A percentile compares a stretch with the other conserved stretches of the same genome.
Conservation (phyloP, 768 basidiomycete genomes). For the Hygrocybe coccinea region DNA sequence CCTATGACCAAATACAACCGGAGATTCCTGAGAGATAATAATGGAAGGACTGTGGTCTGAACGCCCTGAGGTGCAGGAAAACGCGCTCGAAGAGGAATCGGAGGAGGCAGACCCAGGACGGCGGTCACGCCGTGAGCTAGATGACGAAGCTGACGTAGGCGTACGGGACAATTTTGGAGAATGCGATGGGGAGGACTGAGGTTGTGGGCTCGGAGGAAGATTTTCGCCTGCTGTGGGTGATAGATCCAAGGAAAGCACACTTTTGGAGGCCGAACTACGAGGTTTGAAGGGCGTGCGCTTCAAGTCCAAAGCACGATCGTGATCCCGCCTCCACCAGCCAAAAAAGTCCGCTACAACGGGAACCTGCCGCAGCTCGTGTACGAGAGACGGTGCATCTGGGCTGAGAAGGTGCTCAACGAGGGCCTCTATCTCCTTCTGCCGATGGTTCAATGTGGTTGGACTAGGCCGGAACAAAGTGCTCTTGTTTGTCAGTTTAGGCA, state of each 20-base stretch:
- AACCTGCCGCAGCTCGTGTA: conserved; percentile 59
- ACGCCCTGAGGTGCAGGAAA: not conserved
- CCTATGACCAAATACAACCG: not conserved
- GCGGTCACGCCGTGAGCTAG: conserved; percentile 30
- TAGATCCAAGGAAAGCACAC: conserved; percentile 56
- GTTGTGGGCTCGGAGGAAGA: conserved; percentile 1
- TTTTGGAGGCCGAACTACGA: conserved; percentile 48
- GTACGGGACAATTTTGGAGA: not conserved
- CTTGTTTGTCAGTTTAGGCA: conserved; percentile 68
- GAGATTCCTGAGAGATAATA: not conserved
- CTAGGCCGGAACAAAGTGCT: conserved; percentile 69
- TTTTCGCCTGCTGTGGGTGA: not conserved
- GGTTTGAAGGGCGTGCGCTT: conserved; percentile 20
- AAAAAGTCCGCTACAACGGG: conserved; percentile 70
- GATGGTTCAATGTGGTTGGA: conserved; percentile 58
- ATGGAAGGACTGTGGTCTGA: conserved; percentile 4
- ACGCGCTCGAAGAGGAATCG: conserved; percentile 4
- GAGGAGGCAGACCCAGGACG: conserved; percentile 41
- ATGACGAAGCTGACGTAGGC: not conserved
- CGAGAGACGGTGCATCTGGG: conserved; percentile 58
- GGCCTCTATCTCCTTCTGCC: conserved; percentile 53
- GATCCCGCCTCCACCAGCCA: conserved; percentile 69
- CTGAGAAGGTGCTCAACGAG: conserved; percentile 57
- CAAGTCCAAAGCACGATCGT: conserved; percentile 50
- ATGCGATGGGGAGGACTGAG: not conserved